Percentiles rank a stretch among this genome's conserved stretches.
These are phyloP conservation scores for Mycothermus thermophilus DNA, from an alignment of 495 filamentous ascomycete genomes.

Conservation along the genomic window DNA sequence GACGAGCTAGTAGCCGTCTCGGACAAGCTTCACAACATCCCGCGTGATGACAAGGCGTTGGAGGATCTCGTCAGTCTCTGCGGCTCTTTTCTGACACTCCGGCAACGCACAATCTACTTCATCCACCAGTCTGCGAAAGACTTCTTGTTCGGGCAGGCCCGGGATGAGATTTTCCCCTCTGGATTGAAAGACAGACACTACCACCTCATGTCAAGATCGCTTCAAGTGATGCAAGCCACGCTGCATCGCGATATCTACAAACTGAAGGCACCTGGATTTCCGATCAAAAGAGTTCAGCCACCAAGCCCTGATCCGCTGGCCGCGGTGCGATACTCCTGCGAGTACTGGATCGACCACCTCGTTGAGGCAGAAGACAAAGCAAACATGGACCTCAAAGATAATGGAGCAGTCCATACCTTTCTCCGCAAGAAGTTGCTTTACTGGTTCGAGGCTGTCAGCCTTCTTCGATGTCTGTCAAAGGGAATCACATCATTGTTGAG, in stretches of 20 bases:
- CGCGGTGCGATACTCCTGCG: constrained; percentile 3
- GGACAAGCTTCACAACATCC: background rate
- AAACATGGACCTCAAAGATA: constrained; percentile 5
- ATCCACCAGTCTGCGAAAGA: constrained; percentile 16
- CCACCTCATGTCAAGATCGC: constrained; percentile 3
- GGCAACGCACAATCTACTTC: background rate
- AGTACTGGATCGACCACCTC: background rate
- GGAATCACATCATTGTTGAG: constrained; percentile 8
- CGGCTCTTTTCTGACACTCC: constrained; percentile 17
- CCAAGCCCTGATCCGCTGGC: constrained; percentile 4
- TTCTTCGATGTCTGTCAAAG: constrained; percentile 16
- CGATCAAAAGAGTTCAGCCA: background rate
- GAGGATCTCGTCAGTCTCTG: constrained; percentile 10
- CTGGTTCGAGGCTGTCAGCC: constrained; percentile 15
- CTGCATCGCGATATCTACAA: constrained; percentile 3
- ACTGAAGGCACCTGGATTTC: background rate
- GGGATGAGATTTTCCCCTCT: background rate
- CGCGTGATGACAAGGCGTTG: background rate
- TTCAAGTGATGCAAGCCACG: background rate
- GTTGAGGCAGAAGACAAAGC: background rate
- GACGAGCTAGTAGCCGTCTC: constrained; percentile 8
- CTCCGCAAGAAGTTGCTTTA: constrained; percentile 12
- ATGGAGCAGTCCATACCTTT: background rate
- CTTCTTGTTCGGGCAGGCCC: too few species aligned
- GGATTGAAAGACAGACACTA: constrained; percentile 1